Evolutionary conservation across 768 basidiomycete genomes (phyloP).

Genomic region (Coprinopsis marcescibilis): DNA sequence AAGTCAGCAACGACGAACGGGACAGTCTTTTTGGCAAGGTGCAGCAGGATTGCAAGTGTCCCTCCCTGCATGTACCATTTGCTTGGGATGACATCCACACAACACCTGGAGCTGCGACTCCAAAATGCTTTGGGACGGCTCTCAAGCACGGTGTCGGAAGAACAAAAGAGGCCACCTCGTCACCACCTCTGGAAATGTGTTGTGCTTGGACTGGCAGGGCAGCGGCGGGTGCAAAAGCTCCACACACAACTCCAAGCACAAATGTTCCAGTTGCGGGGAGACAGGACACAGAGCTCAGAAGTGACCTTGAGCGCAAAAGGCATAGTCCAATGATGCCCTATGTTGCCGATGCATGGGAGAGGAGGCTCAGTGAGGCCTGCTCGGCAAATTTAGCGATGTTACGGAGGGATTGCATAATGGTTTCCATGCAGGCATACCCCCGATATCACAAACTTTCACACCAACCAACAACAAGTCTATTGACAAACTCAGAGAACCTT

Average conservation of each 20-base stretch:
- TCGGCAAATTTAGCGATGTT: constrained; percentile 22
- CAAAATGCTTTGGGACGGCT: constrained; percentile 18
- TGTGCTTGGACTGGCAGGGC: constrained; percentile 33
- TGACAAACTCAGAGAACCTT: constrained; percentile 4
- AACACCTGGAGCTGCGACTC: constrained; percentile 12
- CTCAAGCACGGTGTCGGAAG: constrained; percentile 12
- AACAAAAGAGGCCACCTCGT: constrained; percentile 16
- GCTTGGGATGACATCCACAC: constrained; percentile 27
- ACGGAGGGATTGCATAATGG: constrained; percentile 19
- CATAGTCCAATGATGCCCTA: constrained; percentile 26
- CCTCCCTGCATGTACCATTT: constrained; percentile 29
- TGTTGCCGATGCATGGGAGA: constrained; percentile 24
- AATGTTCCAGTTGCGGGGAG: constrained; percentile 38
- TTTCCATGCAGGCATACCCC: constrained; percentile 28
- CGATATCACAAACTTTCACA: constrained; percentile 20
- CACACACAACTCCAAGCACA: constrained; percentile 23
- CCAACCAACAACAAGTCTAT: constrained; percentile 28
- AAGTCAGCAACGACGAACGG: too few relatives aligned
- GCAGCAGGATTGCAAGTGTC: too few relatives aligned
- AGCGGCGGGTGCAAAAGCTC: constrained; percentile 21
- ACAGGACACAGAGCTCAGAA: constrained; percentile 31
- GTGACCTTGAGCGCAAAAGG: constrained; percentile 30
- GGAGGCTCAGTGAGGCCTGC: constrained; percentile 15
- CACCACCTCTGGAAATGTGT: constrained; percentile 14
- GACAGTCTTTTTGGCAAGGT: too few relatives aligned